Conservation (phyloP, 176 grass and related monocot genomes). For the Triticum aestivum region DNA sequence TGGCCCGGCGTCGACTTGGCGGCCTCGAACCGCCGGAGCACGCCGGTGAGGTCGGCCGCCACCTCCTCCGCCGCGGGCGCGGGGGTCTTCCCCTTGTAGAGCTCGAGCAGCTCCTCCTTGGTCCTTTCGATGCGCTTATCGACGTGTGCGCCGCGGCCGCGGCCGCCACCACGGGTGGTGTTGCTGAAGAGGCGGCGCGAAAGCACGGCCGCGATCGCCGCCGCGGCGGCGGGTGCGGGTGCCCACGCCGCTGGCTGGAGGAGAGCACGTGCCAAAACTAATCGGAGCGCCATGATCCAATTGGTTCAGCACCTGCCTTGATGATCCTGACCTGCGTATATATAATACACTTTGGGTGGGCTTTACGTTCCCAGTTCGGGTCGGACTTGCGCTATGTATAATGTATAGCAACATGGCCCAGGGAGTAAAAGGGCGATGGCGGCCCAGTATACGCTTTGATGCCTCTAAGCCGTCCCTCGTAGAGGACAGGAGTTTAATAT, state of each 20-base stretch:
- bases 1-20: not conserved
- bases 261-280: not conserved
- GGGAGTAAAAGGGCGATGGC: too few relatives aligned
- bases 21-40: conserved; percentile 1
- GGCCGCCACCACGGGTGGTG: not conserved
- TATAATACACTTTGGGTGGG: too few relatives aligned
- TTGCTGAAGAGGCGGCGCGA: not conserved
- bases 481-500: too few relatives aligned
- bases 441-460: too few relatives aligned
- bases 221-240: not conserved
- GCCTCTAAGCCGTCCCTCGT: too few relatives aligned
- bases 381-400: too few relatives aligned
- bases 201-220: not conserved
- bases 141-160: not conserved
- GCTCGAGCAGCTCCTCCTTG: not conserved
- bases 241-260: not conserved
- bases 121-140: not conserved
- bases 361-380: too few relatives aligned
- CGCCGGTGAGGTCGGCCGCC: not conserved
- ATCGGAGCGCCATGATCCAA: too few relatives aligned
- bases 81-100: not conserved
- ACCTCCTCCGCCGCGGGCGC: not conserved
- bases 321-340: too few relatives aligned
- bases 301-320: too few relatives aligned
- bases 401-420: too few relatives aligned